phyloP scores from a whole-genome alignment of 2,329 filamentous ascomycete species.

The Ophiostoma piceae region DNA sequence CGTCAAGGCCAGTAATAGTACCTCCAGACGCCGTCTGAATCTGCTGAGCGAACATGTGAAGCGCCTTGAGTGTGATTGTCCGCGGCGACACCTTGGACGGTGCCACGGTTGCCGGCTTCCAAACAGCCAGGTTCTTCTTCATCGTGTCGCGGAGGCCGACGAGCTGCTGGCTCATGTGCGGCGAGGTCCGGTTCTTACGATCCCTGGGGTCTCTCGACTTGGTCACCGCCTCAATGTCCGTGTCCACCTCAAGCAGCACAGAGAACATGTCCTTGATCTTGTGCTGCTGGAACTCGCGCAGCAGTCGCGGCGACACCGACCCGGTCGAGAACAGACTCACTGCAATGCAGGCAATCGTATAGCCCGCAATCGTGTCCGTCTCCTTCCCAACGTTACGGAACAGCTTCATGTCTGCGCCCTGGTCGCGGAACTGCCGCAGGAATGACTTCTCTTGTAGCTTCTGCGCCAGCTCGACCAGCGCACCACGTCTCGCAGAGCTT shows the following conservation, averaged over 20 bases:
- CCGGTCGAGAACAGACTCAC: conserved; percentile 54
- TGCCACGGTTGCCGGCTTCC: conserved; percentile 45
- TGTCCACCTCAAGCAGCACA: conserved; percentile 47
- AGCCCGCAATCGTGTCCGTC: conserved; percentile 57
- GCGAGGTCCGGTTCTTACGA: conserved; percentile 64
- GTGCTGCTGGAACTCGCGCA: conserved; percentile 50
- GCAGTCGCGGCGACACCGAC: conserved; percentile 55
- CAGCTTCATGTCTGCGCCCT: conserved; percentile 64
- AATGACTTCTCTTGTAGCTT: conserved; percentile 60
- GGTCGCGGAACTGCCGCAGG: conserved; percentile 65
- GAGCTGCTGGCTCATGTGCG: conserved; percentile 54
- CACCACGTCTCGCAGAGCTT: conserved; percentile 51
- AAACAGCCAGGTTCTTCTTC: conserved; percentile 48
- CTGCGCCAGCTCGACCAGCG: conserved; percentile 54
- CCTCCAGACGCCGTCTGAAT: conserved; percentile 45
- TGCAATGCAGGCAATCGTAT: conserved; percentile 59
- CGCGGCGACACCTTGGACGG: conserved; percentile 51
- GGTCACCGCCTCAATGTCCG: conserved; percentile 56
- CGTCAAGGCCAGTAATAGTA: conserved; percentile 20
- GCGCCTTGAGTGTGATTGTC: conserved; percentile 56
- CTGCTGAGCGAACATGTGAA: conserved; percentile 54
- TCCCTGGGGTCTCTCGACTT: conserved; percentile 40
- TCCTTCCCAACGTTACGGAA: conserved; percentile 57
- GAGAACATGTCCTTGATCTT: conserved; percentile 52
- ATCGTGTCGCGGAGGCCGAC: conserved; percentile 50